Percentiles rank a stretch among this genome's conserved stretches.
Evolutionary conservation across 371 early-diverging fungal species (phyloP).

Genomic region (Mortierella sp.): DNA sequence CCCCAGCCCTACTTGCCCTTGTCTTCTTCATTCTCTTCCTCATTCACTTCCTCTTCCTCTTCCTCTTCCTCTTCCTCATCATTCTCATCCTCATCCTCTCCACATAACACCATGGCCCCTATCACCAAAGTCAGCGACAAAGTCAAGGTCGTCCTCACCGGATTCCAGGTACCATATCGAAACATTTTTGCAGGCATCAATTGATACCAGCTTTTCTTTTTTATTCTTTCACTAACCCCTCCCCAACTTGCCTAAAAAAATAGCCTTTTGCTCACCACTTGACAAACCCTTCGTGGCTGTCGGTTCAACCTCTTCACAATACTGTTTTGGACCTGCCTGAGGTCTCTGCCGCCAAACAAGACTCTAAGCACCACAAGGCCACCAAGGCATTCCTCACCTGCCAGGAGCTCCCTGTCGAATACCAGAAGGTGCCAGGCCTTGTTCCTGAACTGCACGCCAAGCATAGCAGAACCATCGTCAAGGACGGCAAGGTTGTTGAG

Average conservation of each 20-base stretch:
- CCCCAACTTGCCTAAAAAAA: neutral
- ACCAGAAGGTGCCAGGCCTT: conserved; percentile 48
- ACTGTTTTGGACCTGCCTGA: conserved; percentile 37
- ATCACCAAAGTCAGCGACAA: conserved; percentile 34
- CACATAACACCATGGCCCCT: conserved; percentile 32
- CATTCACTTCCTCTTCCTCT: neutral
- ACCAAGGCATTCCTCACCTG: conserved; percentile 35
- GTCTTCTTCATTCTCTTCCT: neutral
- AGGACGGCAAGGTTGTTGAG: neutral
- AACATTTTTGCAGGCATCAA: neutral
- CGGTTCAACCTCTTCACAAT: conserved; percentile 42
- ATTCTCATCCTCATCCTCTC: neutral
- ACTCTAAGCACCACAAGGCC: conserved; percentile 30
- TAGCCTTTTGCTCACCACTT: conserved; percentile 49
- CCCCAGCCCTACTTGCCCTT: too few species aligned
- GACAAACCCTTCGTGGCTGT: conserved; percentile 55
- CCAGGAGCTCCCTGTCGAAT: conserved; percentile 58
- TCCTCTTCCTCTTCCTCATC: neutral
- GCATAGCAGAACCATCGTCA: conserved; percentile 14
- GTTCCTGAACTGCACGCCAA: conserved; percentile 42
- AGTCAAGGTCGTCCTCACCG: conserved; percentile 56
- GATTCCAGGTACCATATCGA: conserved; percentile 51
- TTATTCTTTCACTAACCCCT: neutral
- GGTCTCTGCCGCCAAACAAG: neutral
- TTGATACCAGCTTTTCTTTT: neutral